These are phyloP conservation scores for Linaria vulgaris DNA, from an alignment of 257 asterid genomes.

Conservation along the genomic window DNA sequence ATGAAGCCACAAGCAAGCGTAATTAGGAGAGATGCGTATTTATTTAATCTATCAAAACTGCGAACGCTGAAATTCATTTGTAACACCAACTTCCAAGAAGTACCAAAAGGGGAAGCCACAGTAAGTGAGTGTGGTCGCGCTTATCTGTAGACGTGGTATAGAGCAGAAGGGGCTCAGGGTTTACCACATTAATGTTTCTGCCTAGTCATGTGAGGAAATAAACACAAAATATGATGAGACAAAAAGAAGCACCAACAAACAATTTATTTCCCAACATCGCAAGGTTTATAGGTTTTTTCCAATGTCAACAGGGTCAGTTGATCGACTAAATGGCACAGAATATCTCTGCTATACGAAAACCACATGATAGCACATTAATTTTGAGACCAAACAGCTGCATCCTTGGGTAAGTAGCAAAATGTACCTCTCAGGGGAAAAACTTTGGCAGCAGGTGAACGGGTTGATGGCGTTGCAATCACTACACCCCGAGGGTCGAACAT, in stretches of 20 bases:
- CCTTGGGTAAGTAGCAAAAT: neutral
- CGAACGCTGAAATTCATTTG: neutral
- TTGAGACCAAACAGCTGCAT: constrained; percentile 13
- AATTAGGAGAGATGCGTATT: neutral
- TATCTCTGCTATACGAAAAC: constrained; percentile 12
- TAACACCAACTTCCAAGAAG: constrained; percentile 2
- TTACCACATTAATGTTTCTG: constrained; percentile 7
- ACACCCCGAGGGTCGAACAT: constrained; percentile 93
- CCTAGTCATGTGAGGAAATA: constrained; percentile 8
- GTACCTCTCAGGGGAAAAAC: constrained; percentile 82
- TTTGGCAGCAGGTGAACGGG: constrained; percentile 80
- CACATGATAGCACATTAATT: constrained; percentile 22
- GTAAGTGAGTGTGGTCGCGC: constrained; percentile 12
- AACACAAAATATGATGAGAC: constrained; percentile 4
- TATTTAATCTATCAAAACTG: no score
- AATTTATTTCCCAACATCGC: constrained; percentile 12
- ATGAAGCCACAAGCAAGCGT: no score
- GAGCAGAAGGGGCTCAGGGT: neutral
- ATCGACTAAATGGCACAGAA: constrained; percentile 23
- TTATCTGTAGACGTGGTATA: neutral
- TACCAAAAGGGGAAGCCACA: constrained; percentile 11
- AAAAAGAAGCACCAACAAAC: constrained; percentile 12
- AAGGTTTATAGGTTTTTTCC: neutral
- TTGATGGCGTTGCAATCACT: constrained; percentile 64
- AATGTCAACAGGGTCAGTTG: constrained; percentile 15